These are phyloP conservation scores for Curvularia spicifera DNA, from an alignment of 2,329 filamentous ascomycete genomes.

Conservation along the genomic window DNA sequence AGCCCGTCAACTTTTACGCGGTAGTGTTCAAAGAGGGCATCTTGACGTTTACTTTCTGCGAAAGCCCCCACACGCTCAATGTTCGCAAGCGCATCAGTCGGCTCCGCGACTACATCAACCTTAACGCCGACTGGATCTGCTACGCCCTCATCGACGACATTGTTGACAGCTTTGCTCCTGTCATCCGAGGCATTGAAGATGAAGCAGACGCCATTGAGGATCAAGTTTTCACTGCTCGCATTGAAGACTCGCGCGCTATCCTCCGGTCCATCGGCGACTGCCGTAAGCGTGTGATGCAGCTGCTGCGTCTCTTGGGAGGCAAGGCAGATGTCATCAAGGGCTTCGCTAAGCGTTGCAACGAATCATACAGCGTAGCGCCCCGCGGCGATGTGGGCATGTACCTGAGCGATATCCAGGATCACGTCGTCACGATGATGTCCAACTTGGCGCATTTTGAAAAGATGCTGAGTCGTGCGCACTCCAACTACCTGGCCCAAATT, in stretches of 20 bases:
- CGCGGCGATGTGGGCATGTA: conserved; percentile 97
- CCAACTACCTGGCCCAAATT: conserved; percentile 94
- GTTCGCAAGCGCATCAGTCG: conserved; percentile 91
- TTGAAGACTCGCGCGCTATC: conserved; percentile 87
- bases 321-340: conserved; percentile 98
- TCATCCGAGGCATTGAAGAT: conserved; percentile 83
- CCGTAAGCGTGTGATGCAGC: conserved; percentile 91
- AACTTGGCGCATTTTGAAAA: conserved; percentile 96
- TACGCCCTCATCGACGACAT: conserved; percentile 99
- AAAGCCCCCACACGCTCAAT: conserved; percentile 84
- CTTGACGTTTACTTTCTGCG: conserved; percentile 90
- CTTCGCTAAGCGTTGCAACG: conserved; percentile 98
- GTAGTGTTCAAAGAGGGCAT: conserved; percentile 96
- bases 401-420: conserved; percentile 96
- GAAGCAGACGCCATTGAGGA: conserved; percentile 95
- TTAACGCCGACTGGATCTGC: conserved; percentile 98
- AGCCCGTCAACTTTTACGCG: conserved; percentile 95
- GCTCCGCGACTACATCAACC: conserved; percentile 90
- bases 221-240: conserved; percentile 88
- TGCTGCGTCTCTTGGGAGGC: conserved; percentile 90
- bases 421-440: conserved; percentile 99
- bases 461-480: conserved; percentile 91
- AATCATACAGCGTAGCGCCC: conserved; percentile 93
- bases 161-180: conserved; percentile 91
- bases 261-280: conserved; percentile 86